These are phyloP conservation scores for Amborella trichopoda DNA, from an alignment of 164 flowering plant species.

Conservation along the genomic window DNA sequence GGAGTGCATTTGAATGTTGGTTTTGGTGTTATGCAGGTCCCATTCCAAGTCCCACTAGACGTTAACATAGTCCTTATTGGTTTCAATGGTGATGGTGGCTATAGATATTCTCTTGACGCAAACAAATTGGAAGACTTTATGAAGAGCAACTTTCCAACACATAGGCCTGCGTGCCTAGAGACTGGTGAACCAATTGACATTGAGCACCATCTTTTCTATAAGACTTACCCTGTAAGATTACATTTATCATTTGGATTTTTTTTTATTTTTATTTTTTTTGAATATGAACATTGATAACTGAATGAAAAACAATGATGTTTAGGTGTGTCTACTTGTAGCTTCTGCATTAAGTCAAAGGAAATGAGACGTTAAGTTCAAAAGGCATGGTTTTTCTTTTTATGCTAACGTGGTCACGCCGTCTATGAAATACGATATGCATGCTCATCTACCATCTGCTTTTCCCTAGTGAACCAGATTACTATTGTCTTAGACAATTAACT, in stretches of 20 bases:
- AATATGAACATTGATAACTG: no score
- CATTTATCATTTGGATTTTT: not conserved
- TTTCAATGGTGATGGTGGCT: conserved; percentile 86
- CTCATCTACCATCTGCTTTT: no score
- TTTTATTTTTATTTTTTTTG: not conserved
- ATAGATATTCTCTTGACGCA: conserved; percentile 55
- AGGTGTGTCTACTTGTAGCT: no score
- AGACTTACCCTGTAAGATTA: conserved; percentile 58
- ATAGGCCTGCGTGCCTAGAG: conserved; percentile 82
- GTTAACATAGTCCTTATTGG: conserved; percentile 83
- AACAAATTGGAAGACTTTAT: conserved; percentile 69
- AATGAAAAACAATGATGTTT: no score
- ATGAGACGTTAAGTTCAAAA: no score
- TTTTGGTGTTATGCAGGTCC: conserved; percentile 47
- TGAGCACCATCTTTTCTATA: conserved; percentile 78
- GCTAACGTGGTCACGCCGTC: no score
- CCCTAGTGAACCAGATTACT: no score
- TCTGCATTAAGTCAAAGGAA: no score
- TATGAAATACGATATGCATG: no score
- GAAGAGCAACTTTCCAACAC: conserved; percentile 51
- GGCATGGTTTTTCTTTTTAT: no score
- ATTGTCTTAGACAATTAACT: no score
- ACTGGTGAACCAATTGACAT: conserved; percentile 89
- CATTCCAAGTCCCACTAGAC: conserved; percentile 98
- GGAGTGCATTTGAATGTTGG: no score